Evolutionary conservation across 805 yeast genomes (phyloP), one percentile per base, ranked within the genome.

Genomic region (Wickerhamomyces bisporus): DNA sequence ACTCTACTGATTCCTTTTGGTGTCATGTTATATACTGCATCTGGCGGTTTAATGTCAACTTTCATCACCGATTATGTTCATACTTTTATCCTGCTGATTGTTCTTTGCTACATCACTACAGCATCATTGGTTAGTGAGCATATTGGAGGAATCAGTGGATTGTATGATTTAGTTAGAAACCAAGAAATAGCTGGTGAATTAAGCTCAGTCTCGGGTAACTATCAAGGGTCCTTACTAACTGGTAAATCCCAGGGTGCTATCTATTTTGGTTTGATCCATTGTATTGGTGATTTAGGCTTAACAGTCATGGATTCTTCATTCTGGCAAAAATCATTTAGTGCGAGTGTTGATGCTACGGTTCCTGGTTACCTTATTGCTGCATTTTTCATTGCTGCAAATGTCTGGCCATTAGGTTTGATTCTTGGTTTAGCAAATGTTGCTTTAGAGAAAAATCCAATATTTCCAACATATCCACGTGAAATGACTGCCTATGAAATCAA

Each of bases 41-140:
- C 66, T 30, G 77, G 76, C 30, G 77, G 77, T 5, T 51, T 72
- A 30, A 68, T 67, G 39, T 67, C 75, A 12, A 71, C 77, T 4
- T 70, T 71, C 42, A 50, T 72, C 26, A 66, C 77, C 9, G 77
- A 71, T 47, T 70, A 68, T 62, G 61, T 66, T 25, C 75, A 70
- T 51, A 64, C 73, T 1, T 66, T 68, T 20, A 65, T 70, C 35
- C 57, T 68, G 32, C 63, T 62, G 40, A 50, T 61, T 24, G 55
- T 68, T 14, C 49, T 69, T 19, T 53, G 57, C 6, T 44, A 61
- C 4, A 45, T 49, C 10, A 62, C 52, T 41, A 55, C 57, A 6
- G 53, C 57, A 6, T 66, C 58, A 38, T 48, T 63, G 20, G 45
- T 60, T 13, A 57, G 64, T n/a, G 40, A 50, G 12, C 39, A 51